A percentile compares a stretch with the other conserved stretches of the same genome.
Conservation (phyloP, 163 green algal species). For the Prototheca wickerhamii region DNA sequence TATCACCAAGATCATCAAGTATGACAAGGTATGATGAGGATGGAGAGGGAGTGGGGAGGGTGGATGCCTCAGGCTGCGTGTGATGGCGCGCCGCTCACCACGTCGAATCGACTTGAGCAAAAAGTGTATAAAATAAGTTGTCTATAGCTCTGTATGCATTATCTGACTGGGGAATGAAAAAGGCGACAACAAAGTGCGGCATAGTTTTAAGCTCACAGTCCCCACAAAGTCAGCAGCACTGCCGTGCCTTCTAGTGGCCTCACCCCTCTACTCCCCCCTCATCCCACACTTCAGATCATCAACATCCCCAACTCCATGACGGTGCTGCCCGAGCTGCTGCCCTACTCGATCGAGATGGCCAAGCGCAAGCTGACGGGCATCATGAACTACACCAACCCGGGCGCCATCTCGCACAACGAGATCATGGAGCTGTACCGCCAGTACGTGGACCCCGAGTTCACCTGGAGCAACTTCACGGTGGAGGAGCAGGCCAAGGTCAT, state of each 20-base stretch:
- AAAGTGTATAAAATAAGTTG: too few species aligned
- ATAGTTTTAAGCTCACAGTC: too few species aligned
- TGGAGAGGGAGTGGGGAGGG: not conserved
- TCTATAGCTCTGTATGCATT: too few species aligned
- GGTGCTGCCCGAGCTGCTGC: constrained; percentile 92
- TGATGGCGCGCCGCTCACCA: too few species aligned
- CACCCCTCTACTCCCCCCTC: not conserved
- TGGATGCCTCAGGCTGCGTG: not conserved
- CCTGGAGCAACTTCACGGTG: constrained; percentile 84
- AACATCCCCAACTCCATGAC: constrained; percentile 99
- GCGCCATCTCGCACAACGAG: constrained; percentile 93
- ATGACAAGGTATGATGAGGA: constrained; percentile 50
- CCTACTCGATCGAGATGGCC: constrained; percentile 70
- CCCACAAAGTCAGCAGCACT: too few species aligned
- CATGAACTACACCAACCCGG: constrained; percentile 99
- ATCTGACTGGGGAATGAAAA: too few species aligned
- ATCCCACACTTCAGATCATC: constrained; percentile 48
- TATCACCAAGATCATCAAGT: constrained; percentile 98
- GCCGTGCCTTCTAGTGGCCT: not conserved
- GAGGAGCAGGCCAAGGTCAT: constrained; percentile 98
- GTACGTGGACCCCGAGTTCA: constrained; percentile 93
- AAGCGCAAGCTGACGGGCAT: constrained; percentile 82
- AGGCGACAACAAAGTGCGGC: too few species aligned
- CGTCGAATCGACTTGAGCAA: too few species aligned
- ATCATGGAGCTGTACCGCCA: constrained; percentile 90